Percentiles rank a stretch among this genome's conserved stretches.
Conservation (phyloP, 306 rosid species). For the Prinsepia uniflora region DNA sequence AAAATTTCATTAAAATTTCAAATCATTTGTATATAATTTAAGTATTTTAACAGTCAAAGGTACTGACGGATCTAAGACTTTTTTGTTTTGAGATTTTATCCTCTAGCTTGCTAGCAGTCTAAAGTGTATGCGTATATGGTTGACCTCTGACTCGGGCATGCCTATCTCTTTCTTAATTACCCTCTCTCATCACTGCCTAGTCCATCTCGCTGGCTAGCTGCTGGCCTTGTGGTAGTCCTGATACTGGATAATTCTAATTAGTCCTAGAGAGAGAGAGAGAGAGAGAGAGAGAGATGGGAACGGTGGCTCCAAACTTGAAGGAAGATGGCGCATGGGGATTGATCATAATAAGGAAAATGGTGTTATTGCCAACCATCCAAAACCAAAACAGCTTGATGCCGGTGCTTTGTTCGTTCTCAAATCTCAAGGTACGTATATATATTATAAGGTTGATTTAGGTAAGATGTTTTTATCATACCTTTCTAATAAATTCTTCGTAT, state of each 20-base stretch:
- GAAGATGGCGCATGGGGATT: slow-evolving; percentile 2
- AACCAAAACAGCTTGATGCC: slow-evolving; percentile 47
- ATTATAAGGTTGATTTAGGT: too few relatives aligned
- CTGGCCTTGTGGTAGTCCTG: too few relatives aligned
- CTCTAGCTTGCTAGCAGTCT: too few relatives aligned
- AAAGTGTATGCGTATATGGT: too few relatives aligned
- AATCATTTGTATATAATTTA: too few relatives aligned
- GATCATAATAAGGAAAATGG: slow-evolving; percentile 40
- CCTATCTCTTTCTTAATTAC: neutral
- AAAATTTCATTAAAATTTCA: too few relatives aligned
- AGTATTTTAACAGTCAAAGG: too few relatives aligned
- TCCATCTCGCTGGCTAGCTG: neutral
- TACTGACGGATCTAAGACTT: too few relatives aligned
- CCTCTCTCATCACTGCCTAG: neutral
- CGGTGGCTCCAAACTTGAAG: slow-evolving; percentile 32
- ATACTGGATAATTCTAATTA: too few relatives aligned
- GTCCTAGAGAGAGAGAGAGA: neutral
- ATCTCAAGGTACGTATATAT: slow-evolving; percentile 47
- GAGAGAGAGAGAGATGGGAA: slow-evolving; percentile 24
- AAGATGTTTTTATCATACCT: too few relatives aligned
- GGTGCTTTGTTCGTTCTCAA: slow-evolving; percentile 78
- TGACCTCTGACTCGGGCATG: neutral
- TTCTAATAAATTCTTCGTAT: too few relatives aligned
- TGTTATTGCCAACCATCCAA: slow-evolving; percentile 16
- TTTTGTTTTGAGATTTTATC: too few relatives aligned